Evolutionary conservation across 495 filamentous ascomycete genomes (phyloP).

Genomic region (Hypoxylon fragiforme): DNA sequence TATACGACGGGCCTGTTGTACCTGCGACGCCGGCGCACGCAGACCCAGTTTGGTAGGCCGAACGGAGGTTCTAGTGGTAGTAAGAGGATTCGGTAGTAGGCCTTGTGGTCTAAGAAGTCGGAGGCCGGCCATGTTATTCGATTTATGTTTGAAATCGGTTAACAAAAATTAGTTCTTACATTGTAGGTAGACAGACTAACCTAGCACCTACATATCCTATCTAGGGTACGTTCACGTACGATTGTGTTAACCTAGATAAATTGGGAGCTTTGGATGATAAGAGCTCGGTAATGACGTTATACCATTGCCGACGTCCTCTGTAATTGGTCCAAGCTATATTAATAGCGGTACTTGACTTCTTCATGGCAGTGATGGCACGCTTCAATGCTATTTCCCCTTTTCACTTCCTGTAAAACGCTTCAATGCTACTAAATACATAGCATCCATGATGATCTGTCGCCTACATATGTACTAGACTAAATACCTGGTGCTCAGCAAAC

Average conservation of each 20-base stretch:
- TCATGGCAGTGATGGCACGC: no score
- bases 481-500: no score
- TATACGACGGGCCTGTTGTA: slow-evolving; percentile 36
- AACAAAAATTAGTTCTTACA: no score
- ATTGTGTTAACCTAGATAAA: slow-evolving; percentile 7
- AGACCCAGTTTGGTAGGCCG: slow-evolving; percentile 6
- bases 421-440: no score
- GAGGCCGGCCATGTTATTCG: slow-evolving; percentile 21
- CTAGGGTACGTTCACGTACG: no score
- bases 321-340: slow-evolving; percentile 23
- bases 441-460: no score
- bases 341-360: slow-evolving; percentile 24
- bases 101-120: slow-evolving; percentile 24
- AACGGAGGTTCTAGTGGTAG: slow-evolving; percentile 16
- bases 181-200: neutral
- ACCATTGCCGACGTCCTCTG: slow-evolving; percentile 16
- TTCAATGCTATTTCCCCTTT: slow-evolving; percentile 13
- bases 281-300: slow-evolving; percentile 32
- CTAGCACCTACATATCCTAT: no score
- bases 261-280: slow-evolving; percentile 32
- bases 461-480: no score
- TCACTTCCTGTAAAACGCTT: no score
- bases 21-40: slow-evolving; percentile 1
- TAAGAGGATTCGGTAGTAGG: slow-evolving; percentile 6
- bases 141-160: slow-evolving; percentile 1